phyloP scores from a whole-genome alignment of 2,329 filamentous ascomycete genomes.

The Graphilbum ipis-grandicollis region DNA sequence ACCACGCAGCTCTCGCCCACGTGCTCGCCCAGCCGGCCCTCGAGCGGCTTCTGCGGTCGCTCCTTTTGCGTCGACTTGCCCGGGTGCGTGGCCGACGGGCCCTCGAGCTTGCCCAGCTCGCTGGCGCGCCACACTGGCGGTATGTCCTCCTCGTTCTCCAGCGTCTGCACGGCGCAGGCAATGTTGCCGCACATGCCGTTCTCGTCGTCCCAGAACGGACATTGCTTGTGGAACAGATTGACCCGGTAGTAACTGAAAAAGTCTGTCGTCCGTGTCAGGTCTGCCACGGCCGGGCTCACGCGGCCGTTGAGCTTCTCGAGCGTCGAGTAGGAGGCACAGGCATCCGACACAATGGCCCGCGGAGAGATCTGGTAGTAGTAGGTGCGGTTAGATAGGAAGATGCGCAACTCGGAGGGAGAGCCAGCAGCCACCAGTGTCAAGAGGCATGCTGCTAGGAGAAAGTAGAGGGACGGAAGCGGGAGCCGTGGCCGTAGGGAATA shows the following conservation, averaged over 20 bases:
- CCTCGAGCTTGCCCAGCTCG: constrained; percentile 81
- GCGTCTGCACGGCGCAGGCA: constrained; percentile 84
- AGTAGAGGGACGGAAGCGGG: too few species aligned
- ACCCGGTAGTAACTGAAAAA: constrained; percentile 97
- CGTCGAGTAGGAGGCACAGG: constrained; percentile 82
- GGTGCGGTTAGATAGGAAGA: constrained; percentile 7
- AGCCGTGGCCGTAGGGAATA: background rate
- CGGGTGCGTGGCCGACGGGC: constrained; percentile 80
- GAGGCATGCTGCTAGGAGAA: too few species aligned
- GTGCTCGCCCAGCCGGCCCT: constrained; percentile 65
- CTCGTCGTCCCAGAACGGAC: constrained; percentile 91
- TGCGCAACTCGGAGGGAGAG: constrained; percentile 6
- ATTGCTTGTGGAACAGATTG: constrained; percentile 86
- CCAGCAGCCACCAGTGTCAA: constrained; percentile 4
- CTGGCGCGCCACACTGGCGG: constrained; percentile 81
- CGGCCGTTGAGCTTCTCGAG: constrained; percentile 70
- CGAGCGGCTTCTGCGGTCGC: constrained; percentile 54
- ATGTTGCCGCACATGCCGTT: constrained; percentile 94
- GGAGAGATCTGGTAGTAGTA: constrained; percentile 55
- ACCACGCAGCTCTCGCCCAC: constrained; percentile 94
- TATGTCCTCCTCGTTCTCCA: constrained; percentile 91
- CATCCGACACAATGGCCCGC: constrained; percentile 76
- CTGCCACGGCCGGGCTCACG: constrained; percentile 59
- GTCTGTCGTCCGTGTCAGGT: constrained; percentile 74
- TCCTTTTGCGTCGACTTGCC: constrained; percentile 56